Conservation (phyloP, 2,329 filamentous ascomycete species). For the Cytospora mali region DNA sequence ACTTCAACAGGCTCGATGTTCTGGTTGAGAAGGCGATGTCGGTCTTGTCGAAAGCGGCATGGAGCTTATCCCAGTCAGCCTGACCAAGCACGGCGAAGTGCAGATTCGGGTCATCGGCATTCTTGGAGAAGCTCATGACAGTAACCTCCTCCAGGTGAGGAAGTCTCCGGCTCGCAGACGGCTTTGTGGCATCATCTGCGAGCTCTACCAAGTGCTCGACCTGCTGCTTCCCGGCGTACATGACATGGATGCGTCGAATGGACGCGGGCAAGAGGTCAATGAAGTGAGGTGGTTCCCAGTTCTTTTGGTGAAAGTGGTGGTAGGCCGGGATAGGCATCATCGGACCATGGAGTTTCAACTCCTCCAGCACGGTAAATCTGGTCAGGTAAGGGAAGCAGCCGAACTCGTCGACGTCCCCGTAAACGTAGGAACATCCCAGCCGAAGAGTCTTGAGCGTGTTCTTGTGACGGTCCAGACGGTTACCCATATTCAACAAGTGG, state of each 20-base stretch:
- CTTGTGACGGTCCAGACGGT: not conserved
- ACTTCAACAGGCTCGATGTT: not conserved
- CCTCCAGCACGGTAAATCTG: not conserved
- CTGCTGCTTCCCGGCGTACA: not conserved
- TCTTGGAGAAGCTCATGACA: not conserved
- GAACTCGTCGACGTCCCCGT: not conserved
- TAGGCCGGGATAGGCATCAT: no score
- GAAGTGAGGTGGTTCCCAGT: no score
- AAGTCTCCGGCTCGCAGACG: not conserved
- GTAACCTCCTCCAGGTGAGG: not conserved
- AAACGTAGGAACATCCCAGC: not conserved
- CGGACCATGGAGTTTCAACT: not conserved
- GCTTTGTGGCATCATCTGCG: not conserved
- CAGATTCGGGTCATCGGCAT: no score
- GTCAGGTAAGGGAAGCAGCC: not conserved
- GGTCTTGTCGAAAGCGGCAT: not conserved
- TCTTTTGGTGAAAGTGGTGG: no score
- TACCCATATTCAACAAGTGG: not conserved
- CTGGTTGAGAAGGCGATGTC: not conserved
- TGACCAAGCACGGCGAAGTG: no score
- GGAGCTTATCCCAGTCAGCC: not conserved
- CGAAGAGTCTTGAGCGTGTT: not conserved
- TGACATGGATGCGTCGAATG: not conserved
- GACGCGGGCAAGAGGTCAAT: not conserved
- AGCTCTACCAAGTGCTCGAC: not conserved